These are phyloP conservation scores for Phytophthora palmivora DNA, from an alignment of 352 stramenopile genomes.

Conservation along the genomic window DNA sequence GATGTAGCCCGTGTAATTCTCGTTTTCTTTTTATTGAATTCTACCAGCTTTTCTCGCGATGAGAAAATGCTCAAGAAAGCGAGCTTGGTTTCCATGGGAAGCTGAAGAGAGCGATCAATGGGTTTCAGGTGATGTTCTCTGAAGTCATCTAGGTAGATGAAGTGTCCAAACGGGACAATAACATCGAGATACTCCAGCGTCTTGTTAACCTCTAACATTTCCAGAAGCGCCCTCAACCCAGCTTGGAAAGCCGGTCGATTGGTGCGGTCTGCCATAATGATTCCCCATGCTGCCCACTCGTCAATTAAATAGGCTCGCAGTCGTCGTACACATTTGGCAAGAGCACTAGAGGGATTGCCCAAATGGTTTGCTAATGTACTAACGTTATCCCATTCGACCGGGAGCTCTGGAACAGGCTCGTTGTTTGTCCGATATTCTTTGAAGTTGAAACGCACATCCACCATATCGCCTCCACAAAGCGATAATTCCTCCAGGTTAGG, in stretches of 20 bases:
- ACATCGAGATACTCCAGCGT: conserved; percentile 27
- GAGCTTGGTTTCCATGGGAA: conserved; percentile 16
- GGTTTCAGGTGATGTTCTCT: conserved; percentile 14
- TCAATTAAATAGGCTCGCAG: conserved; percentile 21
- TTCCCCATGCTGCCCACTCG: conserved; percentile 15
- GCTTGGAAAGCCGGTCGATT: conserved; percentile 22
- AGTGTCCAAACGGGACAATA: conserved; percentile 10
- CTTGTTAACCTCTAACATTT: conserved; percentile 20
- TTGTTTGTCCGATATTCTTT: conserved; percentile 18
- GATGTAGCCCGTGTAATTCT: not conserved
- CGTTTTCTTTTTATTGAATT: conserved; percentile 3
- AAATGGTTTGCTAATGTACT: conserved; percentile 1
- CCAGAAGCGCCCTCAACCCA: conserved; percentile 7
- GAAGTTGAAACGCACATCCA: conserved; percentile 19
- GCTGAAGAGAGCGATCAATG: not conserved
- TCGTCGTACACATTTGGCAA: conserved; percentile 22
- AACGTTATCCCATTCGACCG: conserved; percentile 9
- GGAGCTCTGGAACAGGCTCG: conserved; percentile 8
- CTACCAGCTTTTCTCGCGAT: not conserved
- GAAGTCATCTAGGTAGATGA: conserved; percentile 26
- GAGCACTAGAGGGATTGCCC: not conserved
- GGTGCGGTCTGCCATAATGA: conserved; percentile 14
- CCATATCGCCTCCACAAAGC: conserved; percentile 4
- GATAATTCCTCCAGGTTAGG: conserved; percentile 21
- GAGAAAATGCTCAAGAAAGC: conserved; percentile 26